Evolutionary conservation across 2,329 filamentous ascomycete species (phyloP).

Genomic region (Aspergillus sp.): DNA sequence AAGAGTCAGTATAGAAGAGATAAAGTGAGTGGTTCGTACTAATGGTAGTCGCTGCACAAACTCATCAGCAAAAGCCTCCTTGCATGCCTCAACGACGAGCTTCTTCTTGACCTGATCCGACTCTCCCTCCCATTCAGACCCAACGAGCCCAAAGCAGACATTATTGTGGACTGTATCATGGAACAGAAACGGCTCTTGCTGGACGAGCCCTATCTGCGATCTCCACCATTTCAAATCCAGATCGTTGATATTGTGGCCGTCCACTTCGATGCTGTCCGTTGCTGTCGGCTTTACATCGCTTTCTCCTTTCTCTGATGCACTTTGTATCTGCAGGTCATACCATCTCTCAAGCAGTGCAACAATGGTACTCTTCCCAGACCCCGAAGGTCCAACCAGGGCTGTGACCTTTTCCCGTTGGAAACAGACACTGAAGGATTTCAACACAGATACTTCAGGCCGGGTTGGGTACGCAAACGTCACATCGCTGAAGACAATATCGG

Average conservation of each 20-base stretch:
- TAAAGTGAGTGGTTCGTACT: background rate
- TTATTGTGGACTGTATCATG: conserved; percentile 85
- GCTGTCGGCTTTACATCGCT: conserved; percentile 19
- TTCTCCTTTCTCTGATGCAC: background rate
- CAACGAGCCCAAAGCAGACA: conserved; percentile 85
- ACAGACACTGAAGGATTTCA: conserved; percentile 29
- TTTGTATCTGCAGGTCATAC: conserved; percentile 30
- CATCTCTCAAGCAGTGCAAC: conserved; percentile 43
- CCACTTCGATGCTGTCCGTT: conserved; percentile 72
- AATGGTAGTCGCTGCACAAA: conserved; percentile 74
- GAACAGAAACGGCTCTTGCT: conserved; percentile 73
- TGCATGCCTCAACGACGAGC: conserved; percentile 71
- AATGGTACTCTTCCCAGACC: conserved; percentile 48
- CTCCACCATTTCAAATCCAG: conserved; percentile 89
- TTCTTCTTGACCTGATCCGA: conserved; percentile 65
- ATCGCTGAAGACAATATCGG: no score
- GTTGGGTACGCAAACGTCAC: no score
- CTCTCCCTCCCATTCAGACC: conserved; percentile 66
- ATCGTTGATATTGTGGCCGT: conserved; percentile 75
- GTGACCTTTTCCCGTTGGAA: conserved; percentile 40
- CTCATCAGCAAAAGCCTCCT: conserved; percentile 89
- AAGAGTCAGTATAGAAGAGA: background rate
- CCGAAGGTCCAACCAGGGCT: conserved; percentile 46
- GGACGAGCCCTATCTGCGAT: conserved; percentile 83
- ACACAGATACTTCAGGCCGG: no score